Percentiles rank a stretch among this genome's conserved stretches.
Conservation (phyloP, 2,329 filamentous ascomycete species). For the Xylaria sp. region DNA sequence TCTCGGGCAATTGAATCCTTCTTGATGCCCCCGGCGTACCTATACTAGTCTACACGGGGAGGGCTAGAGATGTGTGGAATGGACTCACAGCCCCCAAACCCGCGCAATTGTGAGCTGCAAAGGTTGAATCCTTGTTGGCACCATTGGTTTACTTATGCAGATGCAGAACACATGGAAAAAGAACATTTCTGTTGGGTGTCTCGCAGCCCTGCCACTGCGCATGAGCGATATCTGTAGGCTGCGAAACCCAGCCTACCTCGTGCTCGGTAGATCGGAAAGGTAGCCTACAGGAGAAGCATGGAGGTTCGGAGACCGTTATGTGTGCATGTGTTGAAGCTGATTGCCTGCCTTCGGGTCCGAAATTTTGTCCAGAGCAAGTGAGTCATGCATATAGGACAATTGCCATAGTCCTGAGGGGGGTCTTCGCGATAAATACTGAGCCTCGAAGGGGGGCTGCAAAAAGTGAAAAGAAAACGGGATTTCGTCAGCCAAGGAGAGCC, state of each 20-base stretch:
- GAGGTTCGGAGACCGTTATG: constrained; percentile 24
- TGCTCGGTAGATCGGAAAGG: constrained; percentile 27
- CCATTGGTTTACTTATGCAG: constrained; percentile 25
- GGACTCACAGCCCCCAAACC: not conserved
- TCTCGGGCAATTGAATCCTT: not conserved
- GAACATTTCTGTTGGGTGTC: constrained; percentile 26
- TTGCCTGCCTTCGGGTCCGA: constrained; percentile 20
- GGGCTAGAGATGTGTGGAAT: not conserved
- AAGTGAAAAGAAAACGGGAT: constrained; percentile 15
- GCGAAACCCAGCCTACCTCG: constrained; percentile 16
- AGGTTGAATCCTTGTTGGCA: not conserved
- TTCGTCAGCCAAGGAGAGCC: constrained; percentile 16
- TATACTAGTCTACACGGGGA: not conserved
- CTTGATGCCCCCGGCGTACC: not conserved
- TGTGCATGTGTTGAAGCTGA: not conserved
- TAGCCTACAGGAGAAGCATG: constrained; percentile 7
- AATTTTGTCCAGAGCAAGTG: not conserved
- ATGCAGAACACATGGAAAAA: constrained; percentile 22
- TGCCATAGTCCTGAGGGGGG: not conserved
- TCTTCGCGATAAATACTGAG: not conserved
- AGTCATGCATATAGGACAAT: not conserved
- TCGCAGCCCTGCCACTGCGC: constrained; percentile 27
- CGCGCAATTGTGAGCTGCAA: constrained; percentile 8
- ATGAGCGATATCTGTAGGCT: constrained; percentile 11
- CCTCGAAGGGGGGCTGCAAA: constrained; percentile 1